Evolutionary conservation across 495 filamentous ascomycete species (phyloP), one percentile per base, ranked within the genome.

Genomic region (Hypoxylon rickii): DNA sequence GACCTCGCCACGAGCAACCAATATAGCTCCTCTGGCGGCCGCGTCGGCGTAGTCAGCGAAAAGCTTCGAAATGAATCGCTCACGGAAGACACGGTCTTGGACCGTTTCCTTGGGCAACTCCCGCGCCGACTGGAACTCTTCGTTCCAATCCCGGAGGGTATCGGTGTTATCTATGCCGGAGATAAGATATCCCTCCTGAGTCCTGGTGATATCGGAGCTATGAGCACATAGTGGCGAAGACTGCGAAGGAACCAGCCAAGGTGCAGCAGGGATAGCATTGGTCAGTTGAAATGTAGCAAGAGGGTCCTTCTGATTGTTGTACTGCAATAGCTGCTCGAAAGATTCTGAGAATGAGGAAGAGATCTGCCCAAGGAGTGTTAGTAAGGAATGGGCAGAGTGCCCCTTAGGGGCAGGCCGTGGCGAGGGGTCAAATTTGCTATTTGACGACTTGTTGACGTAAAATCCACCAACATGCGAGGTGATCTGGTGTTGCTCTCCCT

Each of bases 11-110:
- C 89, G 84, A 18, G 91, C 93, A 51, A 99, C 92, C 36, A 97
- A 74, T 24, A 96, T 86, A n/a, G 93, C 95, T 43, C 95, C 95
- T 33, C 90, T 84, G 21, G 90, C 87, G 39, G 95, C 95, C 39
- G 94, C 93, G 64, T 99, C 94, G 53, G 89, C 95, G 70, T 96
- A 99, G 70, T 99, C 94, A 16, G 95, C 94, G 68, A 96, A 96
- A 13, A 97, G 84, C 77, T 97, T 99, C 13, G 89, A 91, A 12
- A 92, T 89, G 52, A 99, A 78, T 1, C 95, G 84, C 66, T 99
- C 94, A 19, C 94, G 82, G 81, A 97, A 97, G 17, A 99, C 92
- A 18, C 94, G 87, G 61, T 99, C 94, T 66, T 97, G 93, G 15
- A 97, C 89, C 24, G 85, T 89, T 38, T 97, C 92, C 64, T 89